Evolutionary conservation across 768 basidiomycete species (phyloP).

Genomic region (Mycena rosella): DNA sequence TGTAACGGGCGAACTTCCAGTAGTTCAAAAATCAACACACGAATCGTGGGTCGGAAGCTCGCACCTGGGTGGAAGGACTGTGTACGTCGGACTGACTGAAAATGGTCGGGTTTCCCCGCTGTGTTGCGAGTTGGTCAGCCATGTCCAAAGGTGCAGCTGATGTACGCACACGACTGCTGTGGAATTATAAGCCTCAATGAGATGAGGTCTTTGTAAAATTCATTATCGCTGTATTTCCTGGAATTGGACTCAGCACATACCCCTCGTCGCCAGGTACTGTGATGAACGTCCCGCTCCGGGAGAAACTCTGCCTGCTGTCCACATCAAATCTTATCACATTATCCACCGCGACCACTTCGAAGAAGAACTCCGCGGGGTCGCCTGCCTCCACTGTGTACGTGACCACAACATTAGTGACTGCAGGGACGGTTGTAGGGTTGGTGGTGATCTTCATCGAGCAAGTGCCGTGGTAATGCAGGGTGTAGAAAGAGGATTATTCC

Average conservation of each 20-base stretch:
- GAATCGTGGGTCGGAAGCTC: background rate
- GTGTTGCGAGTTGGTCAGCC: background rate
- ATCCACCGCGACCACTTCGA: slow-evolving; percentile 12
- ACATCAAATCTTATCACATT: background rate
- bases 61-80: slow-evolving; percentile 14
- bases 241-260: background rate
- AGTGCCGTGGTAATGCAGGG: background rate
- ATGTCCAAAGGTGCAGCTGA: background rate
- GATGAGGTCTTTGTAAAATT: slow-evolving; percentile 12
- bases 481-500: too few relatives aligned
- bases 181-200: slow-evolving; percentile 24
- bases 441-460: slow-evolving; percentile 27
- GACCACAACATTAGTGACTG: background rate
- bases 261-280: slow-evolving; percentile 22
- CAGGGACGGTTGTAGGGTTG: background rate
- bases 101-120: slow-evolving; percentile 24
- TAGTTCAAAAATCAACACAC: background rate
- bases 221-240: background rate
- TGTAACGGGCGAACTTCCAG: background rate
- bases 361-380: slow-evolving; percentile 28
- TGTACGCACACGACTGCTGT: slow-evolving; percentile 16
- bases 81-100: slow-evolving; percentile 18
- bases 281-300: slow-evolving; percentile 26
- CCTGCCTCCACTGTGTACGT: slow-evolving; percentile 26
- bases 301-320: background rate